Conservation (phyloP, 768 basidiomycete species). For the Phallus indusiatus region DNA sequence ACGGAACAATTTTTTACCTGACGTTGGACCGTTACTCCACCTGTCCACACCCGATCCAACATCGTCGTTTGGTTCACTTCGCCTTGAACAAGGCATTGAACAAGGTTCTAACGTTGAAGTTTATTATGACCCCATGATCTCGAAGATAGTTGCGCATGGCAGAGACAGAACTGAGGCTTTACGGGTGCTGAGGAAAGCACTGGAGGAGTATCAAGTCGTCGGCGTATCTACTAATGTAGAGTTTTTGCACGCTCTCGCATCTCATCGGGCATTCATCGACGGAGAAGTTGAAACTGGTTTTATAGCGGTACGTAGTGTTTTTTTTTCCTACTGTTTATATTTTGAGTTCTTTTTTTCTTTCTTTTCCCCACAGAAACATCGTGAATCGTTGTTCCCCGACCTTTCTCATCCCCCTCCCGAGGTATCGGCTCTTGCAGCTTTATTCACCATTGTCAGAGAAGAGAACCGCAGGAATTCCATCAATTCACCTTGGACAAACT, state of each 20-base stretch:
- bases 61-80: conserved; percentile 56
- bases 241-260: conserved; percentile 71
- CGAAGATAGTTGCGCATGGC: conserved; percentile 86
- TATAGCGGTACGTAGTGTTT: conserved; percentile 51
- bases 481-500: conserved; percentile 56
- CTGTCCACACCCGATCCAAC: conserved; percentile 69
- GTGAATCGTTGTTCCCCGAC: conserved; percentile 69
- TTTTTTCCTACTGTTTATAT: neutral
- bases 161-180: conserved; percentile 77
- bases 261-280: conserved; percentile 64
- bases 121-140: conserved; percentile 88
- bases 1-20: conserved; percentile 85
- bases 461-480: conserved; percentile 23
- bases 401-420: conserved; percentile 47
- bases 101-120: conserved; percentile 76
- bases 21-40: conserved; percentile 75
- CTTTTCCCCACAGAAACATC: conserved; percentile 59
- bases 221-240: conserved; percentile 90
- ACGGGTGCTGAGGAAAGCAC: conserved; percentile 64
- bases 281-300: conserved; percentile 89
- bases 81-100: conserved; percentile 86
- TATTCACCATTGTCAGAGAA: conserved; percentile 66
- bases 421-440: conserved; percentile 67
- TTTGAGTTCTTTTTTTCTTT: neutral
- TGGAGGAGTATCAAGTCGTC: conserved; percentile 85